These are phyloP conservation scores for Gnaphalium uliginosum DNA, from an alignment of 129 eudicot genomes.

Conservation along the genomic window DNA sequence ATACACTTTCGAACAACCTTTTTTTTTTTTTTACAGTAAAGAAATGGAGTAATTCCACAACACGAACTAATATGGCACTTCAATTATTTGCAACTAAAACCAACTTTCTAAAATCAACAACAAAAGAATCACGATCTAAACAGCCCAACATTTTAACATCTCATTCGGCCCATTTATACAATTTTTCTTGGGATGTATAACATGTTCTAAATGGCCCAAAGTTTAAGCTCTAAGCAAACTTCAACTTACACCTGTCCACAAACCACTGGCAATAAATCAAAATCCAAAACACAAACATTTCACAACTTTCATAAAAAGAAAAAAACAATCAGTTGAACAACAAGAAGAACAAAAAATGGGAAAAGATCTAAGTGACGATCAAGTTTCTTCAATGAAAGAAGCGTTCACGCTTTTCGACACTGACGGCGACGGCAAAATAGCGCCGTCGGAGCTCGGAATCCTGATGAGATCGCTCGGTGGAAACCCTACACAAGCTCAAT, in stretches of 20 bases:
- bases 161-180: neutral
- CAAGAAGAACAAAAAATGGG: neutral
- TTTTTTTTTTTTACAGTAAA: too few species aligned
- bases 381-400: constrained; percentile 7
- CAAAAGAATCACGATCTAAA: neutral
- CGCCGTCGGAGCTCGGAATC: constrained; percentile 23
- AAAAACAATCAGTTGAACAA: neutral
- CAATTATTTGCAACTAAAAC: neutral
- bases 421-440: constrained; percentile 7
- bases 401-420: constrained; percentile 12
- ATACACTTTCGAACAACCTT: neutral
- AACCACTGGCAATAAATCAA: neutral
- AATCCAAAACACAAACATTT: neutral
- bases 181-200: neutral
- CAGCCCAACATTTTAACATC: neutral
- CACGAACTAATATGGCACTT: too few species aligned
- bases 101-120: neutral
- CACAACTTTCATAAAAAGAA: neutral
- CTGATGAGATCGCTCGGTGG: constrained; percentile 90
- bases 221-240: neutral
- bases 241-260: neutral
- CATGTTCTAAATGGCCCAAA: neutral
- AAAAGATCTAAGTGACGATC: constrained; percentile 1
- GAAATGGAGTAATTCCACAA: too few species aligned
- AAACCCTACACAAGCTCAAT: constrained; percentile 82